These are phyloP conservation scores for Evansstolkia leycettana DNA, from an alignment of 495 filamentous ascomycete genomes.

Conservation along the genomic window DNA sequence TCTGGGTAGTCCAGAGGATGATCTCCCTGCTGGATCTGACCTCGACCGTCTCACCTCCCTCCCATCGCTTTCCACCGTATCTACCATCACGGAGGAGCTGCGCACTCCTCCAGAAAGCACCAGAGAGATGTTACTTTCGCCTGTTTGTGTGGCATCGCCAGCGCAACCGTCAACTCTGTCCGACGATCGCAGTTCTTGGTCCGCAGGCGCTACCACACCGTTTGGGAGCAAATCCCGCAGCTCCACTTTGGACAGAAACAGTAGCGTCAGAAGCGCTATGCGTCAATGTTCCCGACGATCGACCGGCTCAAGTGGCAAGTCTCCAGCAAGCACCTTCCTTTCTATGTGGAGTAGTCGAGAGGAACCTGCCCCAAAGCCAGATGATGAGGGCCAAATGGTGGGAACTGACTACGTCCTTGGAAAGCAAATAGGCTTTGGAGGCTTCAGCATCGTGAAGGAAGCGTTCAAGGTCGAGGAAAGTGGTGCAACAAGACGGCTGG, in stretches of 20 bases:
- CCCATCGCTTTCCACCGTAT: slow-evolving; percentile 47
- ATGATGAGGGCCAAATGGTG: slow-evolving; percentile 64
- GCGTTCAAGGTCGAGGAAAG: slow-evolving; percentile 52
- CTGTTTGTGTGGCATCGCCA: slow-evolving; percentile 35
- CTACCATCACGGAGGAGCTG: slow-evolving; percentile 37
- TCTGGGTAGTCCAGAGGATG: slow-evolving; percentile 13
- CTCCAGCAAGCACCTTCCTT: slow-evolving; percentile 46
- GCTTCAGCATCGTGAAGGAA: slow-evolving; percentile 62
- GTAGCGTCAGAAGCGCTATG: slow-evolving; percentile 23
- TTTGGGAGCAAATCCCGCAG: slow-evolving; percentile 33
- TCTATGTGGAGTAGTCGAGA: slow-evolving; percentile 41
- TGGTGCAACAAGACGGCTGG: slow-evolving; percentile 37
- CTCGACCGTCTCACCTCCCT: slow-evolving; percentile 43
- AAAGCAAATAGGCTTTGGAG: slow-evolving; percentile 56
- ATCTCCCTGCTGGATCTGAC: slow-evolving; percentile 10
- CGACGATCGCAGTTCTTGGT: slow-evolving; percentile 40
- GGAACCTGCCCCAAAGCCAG: slow-evolving; percentile 37
- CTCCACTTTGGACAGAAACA: slow-evolving; percentile 27
- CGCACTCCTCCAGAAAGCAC: slow-evolving; percentile 37
- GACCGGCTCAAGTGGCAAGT: slow-evolving; percentile 35
- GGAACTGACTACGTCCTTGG: slow-evolving; percentile 63
- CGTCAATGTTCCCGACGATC: slow-evolving; percentile 32
- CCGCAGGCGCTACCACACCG: slow-evolving; percentile 22
- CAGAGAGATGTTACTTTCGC: slow-evolving; percentile 40
- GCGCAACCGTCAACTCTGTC: slow-evolving; percentile 29